These are phyloP conservation scores for Exophiala lecanii-corni DNA, from an alignment of 2,329 filamentous ascomycete species.

Conservation along the genomic window DNA sequence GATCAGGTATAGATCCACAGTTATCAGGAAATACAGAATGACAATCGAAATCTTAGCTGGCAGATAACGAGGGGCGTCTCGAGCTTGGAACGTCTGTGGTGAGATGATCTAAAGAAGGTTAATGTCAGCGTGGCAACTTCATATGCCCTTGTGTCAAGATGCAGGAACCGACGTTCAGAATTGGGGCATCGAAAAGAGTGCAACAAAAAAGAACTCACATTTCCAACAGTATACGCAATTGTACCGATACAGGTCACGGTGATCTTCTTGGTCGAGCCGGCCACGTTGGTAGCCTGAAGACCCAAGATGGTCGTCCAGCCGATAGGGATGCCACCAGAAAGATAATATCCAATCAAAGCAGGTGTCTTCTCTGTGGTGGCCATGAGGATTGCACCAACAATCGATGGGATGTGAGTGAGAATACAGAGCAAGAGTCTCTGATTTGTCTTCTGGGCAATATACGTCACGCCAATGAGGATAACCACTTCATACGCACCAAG, in stretches of 20 bases:
- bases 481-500: conserved; percentile 38
- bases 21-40: conserved; percentile 29
- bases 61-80: conserved; percentile 31
- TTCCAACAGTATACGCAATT: conserved; percentile 38
- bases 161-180: no score
- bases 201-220: no score
- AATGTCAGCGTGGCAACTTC: no score
- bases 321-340: conserved; percentile 36
- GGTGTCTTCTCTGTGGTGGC: conserved; percentile 35
- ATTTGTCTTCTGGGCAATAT: conserved; percentile 34
- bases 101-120: no score
- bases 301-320: conserved; percentile 38
- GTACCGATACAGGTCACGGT: conserved; percentile 34
- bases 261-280: conserved; percentile 36
- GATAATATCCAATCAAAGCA: conserved; percentile 36
- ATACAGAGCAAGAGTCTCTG: conserved; percentile 36
- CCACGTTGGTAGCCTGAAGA: conserved; percentile 35
- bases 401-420: conserved; percentile 33
- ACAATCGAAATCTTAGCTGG: conserved; percentile 30
- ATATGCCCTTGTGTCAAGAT: no score
- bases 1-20: conserved; percentile 31
- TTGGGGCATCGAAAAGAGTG: no score
- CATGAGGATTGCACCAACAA: conserved; percentile 38
- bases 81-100: conserved; percentile 39
- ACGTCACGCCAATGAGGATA: conserved; percentile 34